Evolutionary conservation across 176 grass and related monocot species (phyloP).

Genomic region (Cenchrus purpureus): DNA sequence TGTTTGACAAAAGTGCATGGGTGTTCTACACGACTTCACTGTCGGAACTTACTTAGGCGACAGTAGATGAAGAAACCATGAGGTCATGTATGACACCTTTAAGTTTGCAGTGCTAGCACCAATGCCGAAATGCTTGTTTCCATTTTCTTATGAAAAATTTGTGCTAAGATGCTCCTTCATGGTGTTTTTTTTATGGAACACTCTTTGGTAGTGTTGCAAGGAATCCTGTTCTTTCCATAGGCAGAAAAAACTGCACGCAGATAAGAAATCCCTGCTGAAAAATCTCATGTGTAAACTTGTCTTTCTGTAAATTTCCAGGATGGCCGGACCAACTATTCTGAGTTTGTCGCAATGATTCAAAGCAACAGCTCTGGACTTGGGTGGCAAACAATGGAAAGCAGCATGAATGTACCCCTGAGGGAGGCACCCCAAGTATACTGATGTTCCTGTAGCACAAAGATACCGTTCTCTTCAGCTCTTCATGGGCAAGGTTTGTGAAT

Average conservation of each 20-base stretch:
- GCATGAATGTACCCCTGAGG: slow-evolving; percentile 47
- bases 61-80: background rate
- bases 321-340: slow-evolving; percentile 54
- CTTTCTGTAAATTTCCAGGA: slow-evolving; percentile 46
- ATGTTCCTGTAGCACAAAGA: slow-evolving; percentile 21
- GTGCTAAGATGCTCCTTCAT: background rate
- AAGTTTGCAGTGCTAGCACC: background rate
- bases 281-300: background rate
- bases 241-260: too few species aligned
- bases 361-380: slow-evolving; percentile 43
- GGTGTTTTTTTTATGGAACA: too few species aligned
- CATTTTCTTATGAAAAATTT: background rate
- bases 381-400: slow-evolving; percentile 45
- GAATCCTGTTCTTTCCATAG: background rate
- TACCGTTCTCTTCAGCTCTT: slow-evolving; percentile 12
- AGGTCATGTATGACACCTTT: background rate
- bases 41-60: background rate
- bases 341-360: slow-evolving; percentile 67
- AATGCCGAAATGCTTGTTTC: background rate
- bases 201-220: background rate
- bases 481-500: background rate
- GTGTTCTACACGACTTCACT: background rate
- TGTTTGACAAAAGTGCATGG: background rate
- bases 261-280: background rate
- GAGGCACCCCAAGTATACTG: slow-evolving; percentile 52